A percentile compares a stretch with the other conserved stretches of the same genome.
Evolutionary conservation across 2,329 filamentous ascomycete genomes (phyloP).

Genomic region (Colletotrichum lindemuthianum): DNA sequence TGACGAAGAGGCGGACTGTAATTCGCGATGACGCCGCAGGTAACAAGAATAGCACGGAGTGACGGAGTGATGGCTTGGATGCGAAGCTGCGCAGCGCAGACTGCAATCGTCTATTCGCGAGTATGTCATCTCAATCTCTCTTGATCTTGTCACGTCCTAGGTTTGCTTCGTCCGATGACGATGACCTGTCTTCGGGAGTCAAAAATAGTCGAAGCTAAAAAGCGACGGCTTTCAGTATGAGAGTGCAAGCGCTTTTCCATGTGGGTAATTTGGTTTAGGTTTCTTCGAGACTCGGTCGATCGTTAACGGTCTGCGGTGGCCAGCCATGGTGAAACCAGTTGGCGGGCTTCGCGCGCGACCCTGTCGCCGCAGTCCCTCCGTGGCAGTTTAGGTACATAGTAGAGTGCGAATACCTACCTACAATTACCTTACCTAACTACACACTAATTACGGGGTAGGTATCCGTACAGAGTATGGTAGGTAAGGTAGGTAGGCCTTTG

Average conservation of each 20-base stretch:
- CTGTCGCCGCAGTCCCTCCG: slow-evolving; percentile 21
- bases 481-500: no score
- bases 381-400: no score
- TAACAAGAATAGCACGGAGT: background rate
- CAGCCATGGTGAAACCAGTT: slow-evolving; percentile 32
- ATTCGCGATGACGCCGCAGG: slow-evolving; percentile 4
- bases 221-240: no score
- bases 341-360: slow-evolving; percentile 22
- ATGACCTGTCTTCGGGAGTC: slow-evolving; percentile 14
- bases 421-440: no score
- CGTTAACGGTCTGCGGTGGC: slow-evolving; percentile 20
- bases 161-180: slow-evolving; percentile 23
- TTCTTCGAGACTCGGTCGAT: slow-evolving; percentile 18
- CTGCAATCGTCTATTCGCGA: background rate
- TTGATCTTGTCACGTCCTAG: background rate
- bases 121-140: background rate
- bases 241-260: background rate
- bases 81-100: background rate
- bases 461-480: no score
- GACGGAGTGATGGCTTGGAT: background rate
- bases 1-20: background rate
- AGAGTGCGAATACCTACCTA: no score
- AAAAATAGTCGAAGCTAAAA: slow-evolving; percentile 7
- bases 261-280: slow-evolving; percentile 1
- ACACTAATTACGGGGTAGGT: no score